Evolutionary conservation across 2,329 filamentous ascomycete species (phyloP).

Genomic region (Cladophialophora immunda): DNA sequence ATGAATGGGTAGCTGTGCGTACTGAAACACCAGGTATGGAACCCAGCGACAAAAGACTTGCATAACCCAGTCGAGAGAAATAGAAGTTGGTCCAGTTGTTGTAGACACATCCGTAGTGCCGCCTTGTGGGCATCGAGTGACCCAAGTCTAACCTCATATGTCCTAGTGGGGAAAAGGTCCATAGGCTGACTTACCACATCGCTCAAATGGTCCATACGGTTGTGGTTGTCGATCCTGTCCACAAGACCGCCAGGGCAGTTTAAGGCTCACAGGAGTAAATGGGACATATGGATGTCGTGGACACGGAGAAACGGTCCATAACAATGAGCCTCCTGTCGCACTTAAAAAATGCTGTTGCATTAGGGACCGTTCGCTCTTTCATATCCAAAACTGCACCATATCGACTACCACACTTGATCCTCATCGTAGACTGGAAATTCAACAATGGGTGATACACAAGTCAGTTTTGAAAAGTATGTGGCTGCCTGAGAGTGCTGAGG

Average conservation of each 20-base stretch:
- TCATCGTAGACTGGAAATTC: background rate
- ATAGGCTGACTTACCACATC: background rate
- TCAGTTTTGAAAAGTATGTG: background rate
- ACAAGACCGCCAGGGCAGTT: background rate
- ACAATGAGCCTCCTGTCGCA: background rate
- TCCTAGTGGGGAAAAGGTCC: background rate
- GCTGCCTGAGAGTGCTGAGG: background rate
- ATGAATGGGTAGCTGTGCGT: background rate
- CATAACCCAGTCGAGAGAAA: background rate
- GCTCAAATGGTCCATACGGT: background rate
- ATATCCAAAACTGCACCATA: background rate
- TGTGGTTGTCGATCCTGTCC: too few relatives aligned
- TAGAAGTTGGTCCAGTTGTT: background rate
- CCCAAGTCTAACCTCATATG: background rate
- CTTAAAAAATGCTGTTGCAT: background rate
- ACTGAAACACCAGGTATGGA: background rate
- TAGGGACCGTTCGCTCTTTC: background rate
- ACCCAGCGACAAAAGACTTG: background rate
- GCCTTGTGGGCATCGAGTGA: background rate
- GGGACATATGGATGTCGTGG: background rate
- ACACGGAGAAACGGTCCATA: background rate
- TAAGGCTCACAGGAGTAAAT: background rate
- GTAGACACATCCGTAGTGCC: too few relatives aligned
- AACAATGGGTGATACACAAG: background rate
- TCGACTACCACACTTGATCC: background rate